phyloP scores from a whole-genome alignment of 2,329 filamentous ascomycete species.

The Hypocrella siamensis region DNA sequence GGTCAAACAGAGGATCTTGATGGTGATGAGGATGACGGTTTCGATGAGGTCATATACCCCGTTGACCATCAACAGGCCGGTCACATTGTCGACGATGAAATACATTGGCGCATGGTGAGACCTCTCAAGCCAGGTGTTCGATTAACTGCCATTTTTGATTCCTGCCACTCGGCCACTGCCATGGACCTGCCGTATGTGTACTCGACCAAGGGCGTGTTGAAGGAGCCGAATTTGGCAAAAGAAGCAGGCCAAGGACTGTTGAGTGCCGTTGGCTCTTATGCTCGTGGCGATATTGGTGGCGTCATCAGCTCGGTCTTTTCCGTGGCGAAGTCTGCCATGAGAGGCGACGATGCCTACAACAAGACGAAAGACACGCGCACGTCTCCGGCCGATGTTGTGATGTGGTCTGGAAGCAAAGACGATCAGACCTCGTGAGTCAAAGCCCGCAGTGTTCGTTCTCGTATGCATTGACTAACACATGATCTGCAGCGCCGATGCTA shows the following conservation, averaged over 20 bases:
- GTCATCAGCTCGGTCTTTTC: conserved; percentile 69
- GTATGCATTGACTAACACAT: background rate
- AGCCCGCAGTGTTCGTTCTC: background rate
- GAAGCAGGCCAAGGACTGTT: conserved; percentile 61
- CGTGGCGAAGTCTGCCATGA: conserved; percentile 76
- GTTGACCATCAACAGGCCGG: conserved; percentile 56
- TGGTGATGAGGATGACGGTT: conserved; percentile 64
- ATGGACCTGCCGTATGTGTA: conserved; percentile 69
- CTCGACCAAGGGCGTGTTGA: conserved; percentile 64
- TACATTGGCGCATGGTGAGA: conserved; percentile 62
- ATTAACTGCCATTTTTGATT: conserved; percentile 69
- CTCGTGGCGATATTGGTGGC: conserved; percentile 66
- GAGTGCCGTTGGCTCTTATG: conserved; percentile 61
- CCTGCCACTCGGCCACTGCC: conserved; percentile 64
- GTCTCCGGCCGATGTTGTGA: conserved; percentile 85
- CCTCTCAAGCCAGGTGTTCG: conserved; percentile 71
- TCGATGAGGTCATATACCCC: conserved; percentile 66
- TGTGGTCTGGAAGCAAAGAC: conserved; percentile 97
- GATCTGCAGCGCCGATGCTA: conserved; percentile 62
- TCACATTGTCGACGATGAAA: conserved; percentile 65
- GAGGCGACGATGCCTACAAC: conserved; percentile 64
- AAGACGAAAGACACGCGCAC: conserved; percentile 79
- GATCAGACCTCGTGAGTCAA: conserved; percentile 60
- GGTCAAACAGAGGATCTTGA: conserved; percentile 60
- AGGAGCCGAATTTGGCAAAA: conserved; percentile 68